Evolutionary conservation across 192 early-diverging fungal genomes (phyloP), one percentile per base, ranked within the genome.

Genomic region (Helicostylum pulchrum): DNA sequence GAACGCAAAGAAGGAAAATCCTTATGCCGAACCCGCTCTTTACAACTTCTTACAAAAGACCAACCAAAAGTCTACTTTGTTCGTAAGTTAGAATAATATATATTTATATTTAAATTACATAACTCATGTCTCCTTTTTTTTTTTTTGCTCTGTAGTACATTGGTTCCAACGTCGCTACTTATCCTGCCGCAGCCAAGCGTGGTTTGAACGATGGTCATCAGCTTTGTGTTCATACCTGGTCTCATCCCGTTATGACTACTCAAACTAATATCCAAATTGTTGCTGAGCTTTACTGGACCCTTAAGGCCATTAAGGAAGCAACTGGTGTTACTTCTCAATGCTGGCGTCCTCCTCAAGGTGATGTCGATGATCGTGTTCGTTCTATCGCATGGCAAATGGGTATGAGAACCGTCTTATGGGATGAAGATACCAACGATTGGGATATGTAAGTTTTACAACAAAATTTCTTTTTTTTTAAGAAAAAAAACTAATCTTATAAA

Each of bases 181-280:
- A 53, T 43, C 77, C 77, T 60, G 65, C 62, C 21, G 73, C 73
- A 48, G 73, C 69, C 19, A 55, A 67, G 30, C 70, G 69, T 53
- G 74, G 69, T 45, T 36, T 76, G n/a, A 32, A 53, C 3, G 66
- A 71, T 66, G 85, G 88, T 20, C 86, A 89, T 50, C 74, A 78
- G 19, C 61, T 90, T 42, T 82, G 76, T 15, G 79, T 21, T 21
- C 57, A 59, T 7, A 59, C 57, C 78, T 87, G 85, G 85, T 75
- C 81, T n/a, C 85, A 87, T 55, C 26, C 59, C 8, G 17, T 67
- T 10, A 68, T 88, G 65, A 79, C 82, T 44, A 75, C 70, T 11
- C 62, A 81, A 26, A 36, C 69, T 3, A 75, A 76, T 44, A 59
- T 71, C 32, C 67, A 67, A 19, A 42, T 88, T 43, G 77, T 85